A percentile compares a stretch with the other conserved stretches of the same genome.
Conservation (phyloP, 2,329 filamentous ascomycete species). For the Didymella glomerata region DNA sequence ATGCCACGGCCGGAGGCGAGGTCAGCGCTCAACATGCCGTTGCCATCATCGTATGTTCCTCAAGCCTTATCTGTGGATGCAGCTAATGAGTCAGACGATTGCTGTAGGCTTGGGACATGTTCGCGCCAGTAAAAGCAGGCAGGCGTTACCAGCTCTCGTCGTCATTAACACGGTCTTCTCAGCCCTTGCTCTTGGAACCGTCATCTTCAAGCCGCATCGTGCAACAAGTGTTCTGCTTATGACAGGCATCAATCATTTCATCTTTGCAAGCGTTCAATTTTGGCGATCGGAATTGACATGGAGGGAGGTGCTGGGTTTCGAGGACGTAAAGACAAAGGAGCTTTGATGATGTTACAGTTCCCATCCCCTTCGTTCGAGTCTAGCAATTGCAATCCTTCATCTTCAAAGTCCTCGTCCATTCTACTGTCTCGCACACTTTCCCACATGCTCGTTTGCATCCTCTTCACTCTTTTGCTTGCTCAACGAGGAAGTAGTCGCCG, state of each 20-base stretch:
- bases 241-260: conserved; percentile 28
- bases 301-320: conserved; percentile 5
- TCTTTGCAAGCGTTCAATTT: conserved; percentile 22
- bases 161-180: conserved; percentile 28
- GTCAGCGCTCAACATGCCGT: conserved; percentile 28
- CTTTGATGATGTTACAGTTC: background rate
- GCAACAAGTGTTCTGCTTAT: conserved; percentile 27
- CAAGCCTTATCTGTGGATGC: background rate
- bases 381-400: background rate
- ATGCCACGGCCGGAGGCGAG: conserved; percentile 19
- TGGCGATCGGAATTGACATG: conserved; percentile 5
- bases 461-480: background rate
- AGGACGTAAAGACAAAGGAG: background rate
- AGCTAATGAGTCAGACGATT: conserved; percentile 17
- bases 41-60: conserved; percentile 23
- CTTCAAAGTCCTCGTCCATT: background rate
- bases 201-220: conserved; percentile 22
- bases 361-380: background rate
- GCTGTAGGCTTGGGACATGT: conserved; percentile 26
- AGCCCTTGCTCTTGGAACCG: conserved; percentile 23
- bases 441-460: background rate
- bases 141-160: conserved; percentile 21
- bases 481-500: background rate
- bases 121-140: conserved; percentile 18
- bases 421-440: background rate